Evolutionary conservation across 106 monocot species (phyloP).

Genomic region (Allium cepa): DNA sequence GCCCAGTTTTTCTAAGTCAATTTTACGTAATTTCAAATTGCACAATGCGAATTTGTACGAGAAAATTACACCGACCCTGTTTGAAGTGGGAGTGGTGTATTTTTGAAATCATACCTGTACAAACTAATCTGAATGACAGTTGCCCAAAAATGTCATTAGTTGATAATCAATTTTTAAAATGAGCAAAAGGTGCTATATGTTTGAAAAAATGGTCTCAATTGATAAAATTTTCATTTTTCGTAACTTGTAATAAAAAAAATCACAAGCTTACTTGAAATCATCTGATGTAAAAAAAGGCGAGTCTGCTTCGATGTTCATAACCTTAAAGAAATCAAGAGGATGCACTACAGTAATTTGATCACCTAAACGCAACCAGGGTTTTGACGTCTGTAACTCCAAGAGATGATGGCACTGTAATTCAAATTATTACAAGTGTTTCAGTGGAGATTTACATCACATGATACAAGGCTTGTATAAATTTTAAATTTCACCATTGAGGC

Average conservation of each 20-base stretch:
- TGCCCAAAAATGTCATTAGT: too few relatives aligned
- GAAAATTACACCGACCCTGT: too few relatives aligned
- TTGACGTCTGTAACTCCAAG: constrained; percentile 39
- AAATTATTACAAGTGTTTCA: constrained; percentile 2
- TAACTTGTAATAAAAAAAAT: neutral
- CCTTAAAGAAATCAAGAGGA: constrained; percentile 44
- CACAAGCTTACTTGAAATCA: constrained; percentile 56
- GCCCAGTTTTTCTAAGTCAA: too few relatives aligned
- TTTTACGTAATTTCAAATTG: too few relatives aligned
- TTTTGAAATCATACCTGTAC: too few relatives aligned
- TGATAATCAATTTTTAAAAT: neutral
- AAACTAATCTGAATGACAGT: too few relatives aligned
- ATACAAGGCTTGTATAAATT: neutral
- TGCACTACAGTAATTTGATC: constrained; percentile 28
- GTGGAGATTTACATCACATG: neutral
- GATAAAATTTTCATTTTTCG: neutral
- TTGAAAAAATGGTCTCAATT: neutral
- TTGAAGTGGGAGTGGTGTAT: too few relatives aligned
- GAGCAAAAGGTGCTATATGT: neutral
- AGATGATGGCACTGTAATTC: constrained; percentile 29
- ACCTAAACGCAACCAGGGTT: constrained; percentile 61
- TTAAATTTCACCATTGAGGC: neutral
- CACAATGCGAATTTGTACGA: too few relatives aligned
- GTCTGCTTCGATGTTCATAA: constrained; percentile 47
- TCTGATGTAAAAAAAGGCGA: constrained; percentile 62